Base-by-base conservation (phyloP, 139 green algal species). In the Coelastrella sp. region DNA sequence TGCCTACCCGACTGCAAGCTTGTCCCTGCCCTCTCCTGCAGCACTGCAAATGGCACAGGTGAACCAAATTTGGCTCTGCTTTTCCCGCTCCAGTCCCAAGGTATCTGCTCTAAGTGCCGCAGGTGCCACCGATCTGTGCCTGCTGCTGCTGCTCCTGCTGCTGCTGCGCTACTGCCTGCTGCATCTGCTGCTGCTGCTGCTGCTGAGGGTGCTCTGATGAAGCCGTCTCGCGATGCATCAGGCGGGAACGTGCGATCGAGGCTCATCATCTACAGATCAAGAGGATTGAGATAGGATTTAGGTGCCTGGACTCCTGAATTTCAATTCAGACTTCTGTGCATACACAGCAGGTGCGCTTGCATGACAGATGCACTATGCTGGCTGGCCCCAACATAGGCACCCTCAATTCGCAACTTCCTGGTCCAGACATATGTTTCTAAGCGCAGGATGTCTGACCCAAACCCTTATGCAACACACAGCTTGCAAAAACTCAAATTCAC, bases 31-130 rank as follows among this genome's bases (percentile, higher is more conserved):
- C 71, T 60, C 83, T 88, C 83, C 19, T 88, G 65, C 16, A 88
- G 68, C 16, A 88, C 54, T 14, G 19, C 7, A 56, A 88, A 80
- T 4, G 83, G 54, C 14, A 14, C 76, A 65, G 47, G 5, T 47
- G 76, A 83, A 32, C 14, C 76, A 8, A 83, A 13, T 64, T 58
- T 64, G 2, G 65, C 54, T 4, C n/a, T 20, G 14, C n/a, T 59
- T 61, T 88, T 88, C 13, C 80, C 66, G n/a, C 83, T 80, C 83
- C 83, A 88, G 68, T 88, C 83, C 83, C 83, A 88, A 13, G 83
- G 83, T 5, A 88, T 56, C 17, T 57, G 54, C 68, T 80, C 13
- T 54, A 88, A 57, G n/a, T 58, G 19, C 66, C 11, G 47, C 54
- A 88, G 47, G 68, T 88, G 83, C 83, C 83, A 88, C 58, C 68